Percentiles rank a stretch among this genome's conserved stretches.
Evolutionary conservation across 225 moss, liverwort and hornwort species (phyloP).

Genomic region (Bryoerythrophyllum caledonicum): DNA sequence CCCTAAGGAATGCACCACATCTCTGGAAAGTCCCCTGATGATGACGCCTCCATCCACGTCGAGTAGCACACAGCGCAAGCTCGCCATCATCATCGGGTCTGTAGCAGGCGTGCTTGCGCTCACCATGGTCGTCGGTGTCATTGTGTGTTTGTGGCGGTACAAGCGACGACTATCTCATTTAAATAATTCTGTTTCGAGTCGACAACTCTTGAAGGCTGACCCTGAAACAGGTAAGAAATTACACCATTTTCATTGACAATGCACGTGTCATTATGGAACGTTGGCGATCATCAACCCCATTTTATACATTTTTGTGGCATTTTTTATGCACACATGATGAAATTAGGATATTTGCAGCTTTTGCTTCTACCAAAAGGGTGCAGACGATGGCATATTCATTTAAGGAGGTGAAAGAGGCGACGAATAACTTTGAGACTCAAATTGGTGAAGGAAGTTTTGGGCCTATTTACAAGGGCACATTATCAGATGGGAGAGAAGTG

Average conservation of each 20-base stretch:
- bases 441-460: slow-evolving; percentile 43
- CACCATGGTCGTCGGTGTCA: slow-evolving; percentile 10
- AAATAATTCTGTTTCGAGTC: slow-evolving; percentile 27
- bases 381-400: slow-evolving; percentile 34
- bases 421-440: slow-evolving; percentile 32
- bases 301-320: no score
- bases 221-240: slow-evolving; percentile 20
- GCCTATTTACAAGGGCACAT: slow-evolving; percentile 32
- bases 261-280: no score
- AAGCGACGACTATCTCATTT: slow-evolving; percentile 1
- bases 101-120: slow-evolving; percentile 23
- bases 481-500: slow-evolving; percentile 41
- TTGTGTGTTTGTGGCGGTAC: slow-evolving; percentile 16
- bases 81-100: slow-evolving; percentile 33
- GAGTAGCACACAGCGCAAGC: neutral
- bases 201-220: slow-evolving; percentile 29
- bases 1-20: slow-evolving; percentile 4
- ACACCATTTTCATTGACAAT: neutral
- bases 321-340: no score
- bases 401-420: slow-evolving; percentile 32
- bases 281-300: no score
- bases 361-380: slow-evolving; percentile 13
- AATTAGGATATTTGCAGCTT: slow-evolving; percentile 17
- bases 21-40: slow-evolving; percentile 1
- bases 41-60: neutral